Base-by-base conservation (phyloP, 441 rosid genomes). In the Brassica balearica region DNA sequence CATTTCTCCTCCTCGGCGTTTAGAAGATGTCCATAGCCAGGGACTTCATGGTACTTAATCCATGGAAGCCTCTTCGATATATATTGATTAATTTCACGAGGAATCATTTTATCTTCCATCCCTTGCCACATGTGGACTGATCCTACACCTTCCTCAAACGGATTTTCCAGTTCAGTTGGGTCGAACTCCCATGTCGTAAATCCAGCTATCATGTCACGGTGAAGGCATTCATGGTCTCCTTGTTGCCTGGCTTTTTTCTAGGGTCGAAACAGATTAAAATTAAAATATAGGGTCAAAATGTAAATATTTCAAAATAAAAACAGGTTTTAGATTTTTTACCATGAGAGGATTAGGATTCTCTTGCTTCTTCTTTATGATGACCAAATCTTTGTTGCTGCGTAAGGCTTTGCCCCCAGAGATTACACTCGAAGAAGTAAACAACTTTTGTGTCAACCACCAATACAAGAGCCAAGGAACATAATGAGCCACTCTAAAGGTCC, bases 121-220 rank as follows among this genome's bases (percentile, higher is more conserved):
- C 34, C 34, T 29, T 55, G 60, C 60, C 60, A 55, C 60, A 55
- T 55, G 60, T 55, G 60, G 10, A 55, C 60, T 55, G 60, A 55
- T 55, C 60, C 60, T 55, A 15, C 60, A 7, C 60, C 60, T 55
- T 55, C 23, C 60, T 6, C 60, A 55, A 55, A 55, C 8, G 60
- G 60, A 55, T 55, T 55, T 15, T 55, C 60, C 22, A 55, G 23
- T 55, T 55, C 23, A 15, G 23, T 17, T 6, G 60, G 60, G 23
- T 55, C 60, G 23, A 55, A 55, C 5, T 55, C 60, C 60, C 60
- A 55, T 55, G 60, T 55, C 9, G 23, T 22, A 55, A 55, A 55
- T 55, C 60, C 60, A 55, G 22, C 60, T 55, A 55, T 55, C 60
- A 55, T 55, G 60, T 55, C 60, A 15, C 60, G 60, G 60, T 55